Evolutionary conservation across 495 filamentous ascomycete species (phyloP).

Genomic region (Aspergillus wentii): DNA sequence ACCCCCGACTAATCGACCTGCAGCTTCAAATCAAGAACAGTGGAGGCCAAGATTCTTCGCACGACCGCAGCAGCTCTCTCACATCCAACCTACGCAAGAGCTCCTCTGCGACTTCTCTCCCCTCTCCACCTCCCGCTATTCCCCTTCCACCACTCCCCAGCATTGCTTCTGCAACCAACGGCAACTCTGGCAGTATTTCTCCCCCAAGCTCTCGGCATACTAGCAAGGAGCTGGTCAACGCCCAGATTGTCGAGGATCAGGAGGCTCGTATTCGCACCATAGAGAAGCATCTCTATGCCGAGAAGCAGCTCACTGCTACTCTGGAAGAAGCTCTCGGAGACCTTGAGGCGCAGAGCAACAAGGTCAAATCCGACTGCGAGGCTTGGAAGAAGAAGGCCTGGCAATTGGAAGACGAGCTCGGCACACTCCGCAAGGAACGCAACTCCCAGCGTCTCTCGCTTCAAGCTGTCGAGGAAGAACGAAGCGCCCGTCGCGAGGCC

Average conservation of each 20-base stretch:
- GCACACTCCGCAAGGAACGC: slow-evolving; percentile 63
- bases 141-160: slow-evolving; percentile 64
- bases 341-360: slow-evolving; percentile 80
- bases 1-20: slow-evolving; percentile 11
- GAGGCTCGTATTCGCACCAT: slow-evolving; percentile 92
- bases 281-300: slow-evolving; percentile 92
- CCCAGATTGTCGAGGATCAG: slow-evolving; percentile 73
- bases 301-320: slow-evolving; percentile 92
- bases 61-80: slow-evolving; percentile 72
- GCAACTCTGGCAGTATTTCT: slow-evolving; percentile 32
- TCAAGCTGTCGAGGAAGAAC: slow-evolving; percentile 91
- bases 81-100: slow-evolving; percentile 82
- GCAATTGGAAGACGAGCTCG: slow-evolving; percentile 73
- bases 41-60: slow-evolving; percentile 29
- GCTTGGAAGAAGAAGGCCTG: slow-evolving; percentile 78
- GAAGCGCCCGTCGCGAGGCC: slow-evolving; percentile 78
- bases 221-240: slow-evolving; percentile 73
- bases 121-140: slow-evolving; percentile 93
- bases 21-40: slow-evolving; percentile 43
- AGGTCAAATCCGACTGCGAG: slow-evolving; percentile 82
- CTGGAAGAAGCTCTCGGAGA: slow-evolving; percentile 94
- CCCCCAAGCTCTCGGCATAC: slow-evolving; percentile 58
- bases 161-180: slow-evolving; percentile 35
- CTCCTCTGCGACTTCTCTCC: slow-evolving; percentile 73
- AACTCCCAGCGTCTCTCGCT: slow-evolving; percentile 73